These are phyloP conservation scores for Leptographium procerum DNA, from an alignment of 2,329 filamentous ascomycete genomes.

Conservation along the genomic window DNA sequence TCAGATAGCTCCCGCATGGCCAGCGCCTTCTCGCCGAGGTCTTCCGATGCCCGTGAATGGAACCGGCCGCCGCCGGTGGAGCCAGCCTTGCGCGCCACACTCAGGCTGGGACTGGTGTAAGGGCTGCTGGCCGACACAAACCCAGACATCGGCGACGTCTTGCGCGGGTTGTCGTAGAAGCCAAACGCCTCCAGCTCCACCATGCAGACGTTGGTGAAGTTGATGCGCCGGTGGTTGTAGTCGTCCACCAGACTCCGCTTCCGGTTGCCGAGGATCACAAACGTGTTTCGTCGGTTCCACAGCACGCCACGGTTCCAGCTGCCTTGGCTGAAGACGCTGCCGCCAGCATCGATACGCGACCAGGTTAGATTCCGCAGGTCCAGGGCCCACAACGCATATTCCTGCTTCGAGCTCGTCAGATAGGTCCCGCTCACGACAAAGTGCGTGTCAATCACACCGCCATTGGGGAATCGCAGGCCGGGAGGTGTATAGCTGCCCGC, in stretches of 20 bases:
- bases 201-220: conserved; percentile 93
- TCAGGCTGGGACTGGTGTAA: conserved; percentile 45
- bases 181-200: conserved; percentile 96
- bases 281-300: conserved; percentile 88
- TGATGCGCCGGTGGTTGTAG: conserved; percentile 95
- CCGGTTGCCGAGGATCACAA: conserved; percentile 88
- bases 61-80: conserved; percentile 64
- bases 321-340: conserved; percentile 87
- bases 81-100: conserved; percentile 46
- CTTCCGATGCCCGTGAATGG: conserved; percentile 67
- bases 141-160: conserved; percentile 63
- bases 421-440: conserved; percentile 98
- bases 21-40: conserved; percentile 72
- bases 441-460: conserved; percentile 87
- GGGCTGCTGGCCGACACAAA: conserved; percentile 75
- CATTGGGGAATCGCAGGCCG: conserved; percentile 88
- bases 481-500: conserved; percentile 76
- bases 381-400: conserved; percentile 93
- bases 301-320: conserved; percentile 95
- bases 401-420: conserved; percentile 92
- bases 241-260: conserved; percentile 92
- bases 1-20: conserved; percentile 77
- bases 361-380: conserved; percentile 81
- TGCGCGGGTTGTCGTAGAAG: conserved; percentile 88
- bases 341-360: conserved; percentile 91